Conservation (phyloP, 1,284 basidiomycete species). For the Microbotryomycetes sp. region DNA sequence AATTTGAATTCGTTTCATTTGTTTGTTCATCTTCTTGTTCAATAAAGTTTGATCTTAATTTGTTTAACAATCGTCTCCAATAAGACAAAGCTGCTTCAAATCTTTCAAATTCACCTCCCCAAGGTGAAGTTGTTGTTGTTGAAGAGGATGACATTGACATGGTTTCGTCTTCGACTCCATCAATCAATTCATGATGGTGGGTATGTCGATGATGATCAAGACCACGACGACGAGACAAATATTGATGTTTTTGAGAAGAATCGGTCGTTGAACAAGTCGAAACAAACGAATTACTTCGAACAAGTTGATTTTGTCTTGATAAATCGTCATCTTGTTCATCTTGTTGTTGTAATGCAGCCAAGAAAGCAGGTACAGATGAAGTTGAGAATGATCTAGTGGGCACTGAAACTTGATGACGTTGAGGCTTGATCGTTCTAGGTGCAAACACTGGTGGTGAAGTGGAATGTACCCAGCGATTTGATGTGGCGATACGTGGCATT, state of each 20-base stretch:
- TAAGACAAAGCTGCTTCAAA: conserved; percentile 9
- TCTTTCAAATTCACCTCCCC: conserved; percentile 15
- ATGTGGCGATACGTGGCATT: not conserved
- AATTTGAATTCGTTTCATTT: too few relatives aligned
- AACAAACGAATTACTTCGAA: not conserved
- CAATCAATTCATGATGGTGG: not conserved
- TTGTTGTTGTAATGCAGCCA: not conserved
- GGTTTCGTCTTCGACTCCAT: not conserved
- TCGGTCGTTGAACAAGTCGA: not conserved
- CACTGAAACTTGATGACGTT: not conserved
- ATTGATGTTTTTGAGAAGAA: not conserved
- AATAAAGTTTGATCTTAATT: not conserved
- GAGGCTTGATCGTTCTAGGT: not conserved
- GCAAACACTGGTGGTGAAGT: conserved; percentile 1
- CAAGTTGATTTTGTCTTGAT: not conserved
- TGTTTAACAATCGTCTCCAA: conserved; percentile 6
- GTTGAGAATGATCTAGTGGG: conserved; percentile 1
- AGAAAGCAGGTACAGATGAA: conserved; percentile 1
- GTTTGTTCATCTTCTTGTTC: not conserved
- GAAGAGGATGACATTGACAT: not conserved
- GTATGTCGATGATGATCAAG: too few relatives aligned
- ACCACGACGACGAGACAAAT: not conserved
- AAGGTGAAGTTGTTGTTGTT: not conserved
- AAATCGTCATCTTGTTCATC: not conserved
- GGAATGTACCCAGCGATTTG: not conserved